Evolutionary conservation across 23 red algal genomes (phyloP).

Genomic region (Cyanidium caldarium): DNA sequence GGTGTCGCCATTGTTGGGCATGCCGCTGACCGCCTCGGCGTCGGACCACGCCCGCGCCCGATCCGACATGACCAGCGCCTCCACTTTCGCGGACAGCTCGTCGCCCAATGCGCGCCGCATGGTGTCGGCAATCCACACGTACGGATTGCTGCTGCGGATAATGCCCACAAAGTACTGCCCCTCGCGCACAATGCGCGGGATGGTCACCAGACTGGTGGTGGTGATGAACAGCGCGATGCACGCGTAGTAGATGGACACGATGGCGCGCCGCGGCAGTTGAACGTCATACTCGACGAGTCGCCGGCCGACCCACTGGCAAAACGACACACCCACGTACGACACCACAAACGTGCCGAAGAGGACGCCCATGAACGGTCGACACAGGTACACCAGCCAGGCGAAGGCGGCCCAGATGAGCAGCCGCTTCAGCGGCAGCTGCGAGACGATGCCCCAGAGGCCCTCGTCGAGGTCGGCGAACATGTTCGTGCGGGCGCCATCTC

Average conservation of each 20-base stretch:
- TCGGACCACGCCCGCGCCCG: background rate
- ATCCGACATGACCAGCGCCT: constrained; percentile 48
- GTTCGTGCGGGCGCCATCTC: no score
- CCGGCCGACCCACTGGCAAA: constrained; percentile 25
- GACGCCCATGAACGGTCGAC: constrained; percentile 80
- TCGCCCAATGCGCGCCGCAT: constrained; percentile 76
- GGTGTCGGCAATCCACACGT: constrained; percentile 74
- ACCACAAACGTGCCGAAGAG: constrained; percentile 82
- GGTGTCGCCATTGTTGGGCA: constrained; percentile 21
- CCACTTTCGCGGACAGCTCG: constrained; percentile 62
- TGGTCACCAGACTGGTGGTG: constrained; percentile 50
- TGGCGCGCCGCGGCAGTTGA: constrained; percentile 26
- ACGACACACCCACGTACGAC: constrained; percentile 58
- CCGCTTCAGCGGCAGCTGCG: constrained; percentile 26
- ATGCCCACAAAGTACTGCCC: constrained; percentile 74
- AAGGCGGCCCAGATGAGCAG: constrained; percentile 43
- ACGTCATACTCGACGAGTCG: background rate
- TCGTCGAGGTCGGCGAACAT: background rate
- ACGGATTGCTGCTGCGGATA: constrained; percentile 77
- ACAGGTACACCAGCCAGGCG: constrained; percentile 8
- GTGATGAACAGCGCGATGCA: constrained; percentile 39
- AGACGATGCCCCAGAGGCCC: constrained; percentile 9
- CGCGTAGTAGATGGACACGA: constrained; percentile 61
- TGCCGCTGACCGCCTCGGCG: background rate
- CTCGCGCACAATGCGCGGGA: constrained; percentile 72